These are phyloP conservation scores for Pyrrhoderma noxium DNA, from an alignment of 1,284 basidiomycete species.

Conservation along the genomic window DNA sequence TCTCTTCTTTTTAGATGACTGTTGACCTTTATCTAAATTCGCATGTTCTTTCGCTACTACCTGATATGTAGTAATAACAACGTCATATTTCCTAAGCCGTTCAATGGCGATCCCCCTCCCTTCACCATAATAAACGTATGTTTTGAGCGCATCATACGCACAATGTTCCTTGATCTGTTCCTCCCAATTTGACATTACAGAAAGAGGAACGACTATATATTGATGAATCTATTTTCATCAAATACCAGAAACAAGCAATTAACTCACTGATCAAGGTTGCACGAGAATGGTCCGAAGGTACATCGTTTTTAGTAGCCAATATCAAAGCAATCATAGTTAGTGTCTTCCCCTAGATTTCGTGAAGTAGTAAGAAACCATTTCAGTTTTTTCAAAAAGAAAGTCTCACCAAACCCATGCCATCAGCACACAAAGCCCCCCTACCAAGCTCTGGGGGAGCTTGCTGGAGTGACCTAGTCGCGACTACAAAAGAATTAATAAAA, in stretches of 20 bases:
- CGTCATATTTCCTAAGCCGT: slow-evolving; percentile 62
- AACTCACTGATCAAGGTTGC: slow-evolving; percentile 68
- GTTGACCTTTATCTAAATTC: neutral
- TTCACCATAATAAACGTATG: slow-evolving; percentile 65
- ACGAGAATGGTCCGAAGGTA: slow-evolving; percentile 47
- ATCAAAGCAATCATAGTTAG: slow-evolving; percentile 74
- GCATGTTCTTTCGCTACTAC: slow-evolving; percentile 48
- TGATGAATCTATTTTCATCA: neutral
- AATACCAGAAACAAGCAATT: neutral
- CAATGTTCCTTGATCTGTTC: slow-evolving; percentile 82
- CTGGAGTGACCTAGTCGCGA: slow-evolving; percentile 77
- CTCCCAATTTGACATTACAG: slow-evolving; percentile 87
- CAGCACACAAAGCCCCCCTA: slow-evolving; percentile 77
- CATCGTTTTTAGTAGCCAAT: slow-evolving; percentile 64
- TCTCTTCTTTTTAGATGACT: slow-evolving; percentile 40
- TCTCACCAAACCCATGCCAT: slow-evolving; percentile 74
- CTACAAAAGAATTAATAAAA: too few relatives aligned
- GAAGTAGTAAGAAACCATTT: neutral
- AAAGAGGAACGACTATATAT: slow-evolving; percentile 71
- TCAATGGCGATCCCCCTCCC: slow-evolving; percentile 50
- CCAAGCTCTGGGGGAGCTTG: slow-evolving; percentile 59
- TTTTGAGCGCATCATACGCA: slow-evolving; percentile 43
- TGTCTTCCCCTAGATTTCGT: slow-evolving; percentile 64
- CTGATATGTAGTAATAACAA: slow-evolving; percentile 90
- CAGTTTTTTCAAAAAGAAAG: slow-evolving; percentile 17